These are phyloP conservation scores for Leucocoprinus leucothites DNA, from an alignment of 768 basidiomycete species.

Conservation along the genomic window DNA sequence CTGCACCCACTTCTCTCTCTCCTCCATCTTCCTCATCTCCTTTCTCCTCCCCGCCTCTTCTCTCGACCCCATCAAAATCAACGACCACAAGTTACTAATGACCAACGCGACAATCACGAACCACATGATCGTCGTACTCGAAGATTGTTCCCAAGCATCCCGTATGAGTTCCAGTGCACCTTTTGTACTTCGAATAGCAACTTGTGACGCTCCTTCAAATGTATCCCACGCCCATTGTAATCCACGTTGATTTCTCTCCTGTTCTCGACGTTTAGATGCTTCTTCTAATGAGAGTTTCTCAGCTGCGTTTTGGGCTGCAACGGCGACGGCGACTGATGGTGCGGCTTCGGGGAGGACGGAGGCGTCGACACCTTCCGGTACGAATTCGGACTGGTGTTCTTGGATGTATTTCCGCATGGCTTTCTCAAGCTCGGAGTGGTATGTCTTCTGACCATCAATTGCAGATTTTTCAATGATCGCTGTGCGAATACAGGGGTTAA, in stretches of 20 bases:
- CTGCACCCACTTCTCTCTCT: conserved; percentile 74
- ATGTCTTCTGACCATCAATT: conserved; percentile 88
- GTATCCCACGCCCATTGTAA: conserved; percentile 91
- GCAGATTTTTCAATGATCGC: conserved; percentile 92
- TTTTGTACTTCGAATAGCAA: conserved; percentile 65
- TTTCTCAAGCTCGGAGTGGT: conserved; percentile 78
- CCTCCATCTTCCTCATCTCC: conserved; percentile 55
- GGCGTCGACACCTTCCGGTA: conserved; percentile 75
- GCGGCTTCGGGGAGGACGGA: conserved; percentile 30
- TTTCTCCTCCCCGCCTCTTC: conserved; percentile 39
- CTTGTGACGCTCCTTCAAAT: conserved; percentile 69
- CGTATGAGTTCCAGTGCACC: conserved; percentile 74
- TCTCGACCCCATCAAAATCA: conserved; percentile 39
- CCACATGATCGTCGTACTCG: conserved; percentile 67
- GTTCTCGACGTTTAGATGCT: conserved; percentile 59
- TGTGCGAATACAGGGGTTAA: conserved; percentile 24
- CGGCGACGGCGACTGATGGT: conserved; percentile 10
- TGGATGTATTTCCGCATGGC: conserved; percentile 88
- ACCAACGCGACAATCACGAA: conserved; percentile 72
- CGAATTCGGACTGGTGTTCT: conserved; percentile 86
- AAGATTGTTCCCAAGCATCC: conserved; percentile 79
- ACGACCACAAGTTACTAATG: conserved; percentile 73
- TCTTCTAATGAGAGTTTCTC: conserved; percentile 30
- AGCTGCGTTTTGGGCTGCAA: conserved; percentile 11
- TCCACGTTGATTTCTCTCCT: conserved; percentile 66